Conservation (phyloP, 345 rosid species). For the Eucalyptus fibrosa region DNA sequence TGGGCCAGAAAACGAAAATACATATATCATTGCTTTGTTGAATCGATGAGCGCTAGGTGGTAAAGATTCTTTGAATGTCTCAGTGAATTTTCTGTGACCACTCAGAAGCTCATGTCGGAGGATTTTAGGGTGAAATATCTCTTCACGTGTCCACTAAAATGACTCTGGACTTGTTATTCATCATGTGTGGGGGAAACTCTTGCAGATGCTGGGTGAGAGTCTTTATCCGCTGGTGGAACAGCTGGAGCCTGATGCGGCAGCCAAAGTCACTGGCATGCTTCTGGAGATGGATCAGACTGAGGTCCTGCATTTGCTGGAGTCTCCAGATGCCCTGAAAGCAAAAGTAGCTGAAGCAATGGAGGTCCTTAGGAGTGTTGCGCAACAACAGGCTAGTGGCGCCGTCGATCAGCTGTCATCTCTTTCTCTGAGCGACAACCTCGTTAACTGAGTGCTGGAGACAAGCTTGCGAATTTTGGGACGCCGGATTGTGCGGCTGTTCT, state of each 20-base stretch:
- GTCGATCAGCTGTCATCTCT: constrained; percentile 68
- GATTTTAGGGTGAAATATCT: not conserved
- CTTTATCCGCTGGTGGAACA: constrained; percentile 92
- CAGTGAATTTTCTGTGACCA: not conserved
- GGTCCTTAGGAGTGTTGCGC: constrained; percentile 72
- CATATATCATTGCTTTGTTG: not conserved
- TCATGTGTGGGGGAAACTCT: not conserved
- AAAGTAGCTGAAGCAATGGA: constrained; percentile 98
- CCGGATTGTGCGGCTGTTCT: not conserved
- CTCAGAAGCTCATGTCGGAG: not conserved
- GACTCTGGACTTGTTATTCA: not conserved
- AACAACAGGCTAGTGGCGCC: constrained; percentile 46
- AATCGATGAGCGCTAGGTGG: not conserved
- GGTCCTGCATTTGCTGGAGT: constrained; percentile 86
- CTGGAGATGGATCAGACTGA: constrained; percentile 97
- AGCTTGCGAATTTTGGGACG: not conserved
- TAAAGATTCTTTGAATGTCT: not conserved
- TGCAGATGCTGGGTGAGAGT: constrained; percentile 88
- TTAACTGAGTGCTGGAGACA: constrained; percentile 16
- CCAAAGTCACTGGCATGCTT: constrained; percentile 96
- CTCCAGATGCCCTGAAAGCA: constrained; percentile 79
- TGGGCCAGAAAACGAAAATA: not conserved
- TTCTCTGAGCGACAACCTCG: constrained; percentile 53
- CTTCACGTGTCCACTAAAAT: not conserved
- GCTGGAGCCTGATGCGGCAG: constrained; percentile 81